Base-by-base conservation (phyloP, 208 protist species). In the Trypanosoma theileri region DNA sequence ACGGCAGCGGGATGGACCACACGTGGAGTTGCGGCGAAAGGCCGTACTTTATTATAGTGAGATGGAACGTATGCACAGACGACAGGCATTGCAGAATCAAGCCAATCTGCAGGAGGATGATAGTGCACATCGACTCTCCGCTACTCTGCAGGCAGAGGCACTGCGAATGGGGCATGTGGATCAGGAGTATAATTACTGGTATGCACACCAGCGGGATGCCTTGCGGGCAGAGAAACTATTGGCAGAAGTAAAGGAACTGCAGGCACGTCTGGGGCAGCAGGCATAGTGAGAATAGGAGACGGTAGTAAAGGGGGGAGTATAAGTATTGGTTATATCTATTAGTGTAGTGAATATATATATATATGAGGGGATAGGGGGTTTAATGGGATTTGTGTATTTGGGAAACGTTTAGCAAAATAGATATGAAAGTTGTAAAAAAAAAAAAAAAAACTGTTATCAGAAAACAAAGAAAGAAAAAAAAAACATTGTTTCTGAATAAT, bases 21-120 rank as follows among this genome's bases (percentile, higher is more conserved):
- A 96, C 69, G 68, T 90, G 10, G 83, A 94, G 59, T 28, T 94
- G 51, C 82, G 91, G 0, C 80, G 84, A 42, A 84, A 82, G 57
- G 88, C 91, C 0, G 84, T 94, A 17, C 76, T 89, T 66, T 94
- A 94, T 71, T 96, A 96, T 77, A 79, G 88, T 13, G 86, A 94
- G 70, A 85, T 96, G 41, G 91, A 94, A 61, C 84, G 83, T 11
- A 94, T 91, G 86, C 89, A 96, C 71, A 84, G 88, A 11, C 86
- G 91, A 3, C 88, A 96, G 75, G 87, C 85, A 22, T 41, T 89
- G 31, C 70, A 91, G 60, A 96, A 93, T 66, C 69, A 83, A 58
- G 69, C 86, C 19, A 92, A 71, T 66, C 66, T 91, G 19, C 77
- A 91, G 63, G 81, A 94, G 8, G 91, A 96, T 65, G 89, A 92